phyloP scores from a whole-genome alignment of 176 grass and related monocot species.

The Luzula sylvatica region DNA sequence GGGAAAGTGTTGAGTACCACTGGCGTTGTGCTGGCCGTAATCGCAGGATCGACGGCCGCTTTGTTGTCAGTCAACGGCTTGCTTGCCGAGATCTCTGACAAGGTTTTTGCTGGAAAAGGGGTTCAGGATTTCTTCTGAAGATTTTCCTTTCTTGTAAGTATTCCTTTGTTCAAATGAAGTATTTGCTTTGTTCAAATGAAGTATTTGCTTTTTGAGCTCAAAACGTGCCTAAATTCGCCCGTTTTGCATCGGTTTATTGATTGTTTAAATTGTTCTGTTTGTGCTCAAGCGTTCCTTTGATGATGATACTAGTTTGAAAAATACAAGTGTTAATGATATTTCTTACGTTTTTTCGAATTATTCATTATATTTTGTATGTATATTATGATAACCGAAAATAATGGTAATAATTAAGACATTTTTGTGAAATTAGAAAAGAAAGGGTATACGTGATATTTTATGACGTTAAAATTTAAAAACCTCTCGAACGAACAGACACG shows the following conservation, averaged over 20 bases:
- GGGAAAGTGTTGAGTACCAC: conserved; percentile 82
- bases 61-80: conserved; percentile 77
- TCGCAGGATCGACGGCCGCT: conserved; percentile 63
- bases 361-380: too few relatives aligned
- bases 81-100: conserved; percentile 75
- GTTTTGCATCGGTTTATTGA: neutral
- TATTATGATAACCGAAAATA: too few relatives aligned
- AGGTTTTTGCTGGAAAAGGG: conserved; percentile 59
- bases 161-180: neutral
- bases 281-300: neutral
- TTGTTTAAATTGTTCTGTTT: neutral
- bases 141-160: neutral
- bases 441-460: too few relatives aligned
- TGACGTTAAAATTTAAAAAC: too few relatives aligned
- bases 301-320: too few relatives aligned
- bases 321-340: too few relatives aligned
- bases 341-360: too few relatives aligned
- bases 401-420: too few relatives aligned
- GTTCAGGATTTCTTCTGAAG: conserved; percentile 81
- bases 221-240: too few relatives aligned
- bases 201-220: too few relatives aligned
- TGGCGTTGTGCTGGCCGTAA: conserved; percentile 82
- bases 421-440: too few relatives aligned
- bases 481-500: too few relatives aligned
- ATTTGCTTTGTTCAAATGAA: neutral